phyloP scores from a whole-genome alignment of 495 filamentous ascomycete genomes.

The Physcia stellaris region DNA sequence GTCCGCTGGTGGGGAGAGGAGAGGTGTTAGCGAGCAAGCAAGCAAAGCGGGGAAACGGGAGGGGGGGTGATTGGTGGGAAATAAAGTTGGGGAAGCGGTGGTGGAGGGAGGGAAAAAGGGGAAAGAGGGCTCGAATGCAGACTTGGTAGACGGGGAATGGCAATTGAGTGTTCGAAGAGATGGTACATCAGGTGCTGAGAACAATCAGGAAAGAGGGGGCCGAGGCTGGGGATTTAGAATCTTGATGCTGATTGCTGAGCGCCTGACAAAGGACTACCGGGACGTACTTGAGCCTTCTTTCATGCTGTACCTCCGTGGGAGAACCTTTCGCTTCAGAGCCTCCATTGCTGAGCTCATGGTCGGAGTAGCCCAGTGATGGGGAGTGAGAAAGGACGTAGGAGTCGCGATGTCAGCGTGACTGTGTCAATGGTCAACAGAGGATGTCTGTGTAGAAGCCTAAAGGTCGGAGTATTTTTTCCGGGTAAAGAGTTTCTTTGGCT shows the following conservation, averaged over 20 bases:
- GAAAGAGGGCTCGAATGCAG: neutral
- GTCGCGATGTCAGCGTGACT: too few species aligned
- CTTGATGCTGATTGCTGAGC: too few species aligned
- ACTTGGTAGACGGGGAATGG: neutral
- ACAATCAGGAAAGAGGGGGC: too few species aligned
- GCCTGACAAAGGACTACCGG: too few species aligned
- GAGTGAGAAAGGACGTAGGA: too few species aligned
- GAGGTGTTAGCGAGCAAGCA: neutral
- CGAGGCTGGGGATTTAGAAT: too few species aligned
- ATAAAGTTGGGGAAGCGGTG: neutral
- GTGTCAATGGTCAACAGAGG: too few species aligned
- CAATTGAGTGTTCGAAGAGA: neutral
- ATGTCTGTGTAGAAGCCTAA: too few species aligned
- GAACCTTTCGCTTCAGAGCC: constrained; percentile 3
- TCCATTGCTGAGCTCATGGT: neutral
- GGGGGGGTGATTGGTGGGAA: neutral
- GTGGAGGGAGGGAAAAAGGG: neutral
- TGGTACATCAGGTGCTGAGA: neutral
- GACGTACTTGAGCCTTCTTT: neutral
- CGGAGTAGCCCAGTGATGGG: too few species aligned
- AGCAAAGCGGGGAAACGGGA: neutral
- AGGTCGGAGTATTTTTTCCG: too few species aligned
- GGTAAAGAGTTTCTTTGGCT: too few species aligned
- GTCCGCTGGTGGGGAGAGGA: neutral
- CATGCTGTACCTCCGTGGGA: constrained; percentile 1